Percentiles rank a stretch among this genome's conserved stretches.
phyloP scores from a whole-genome alignment of 192 early-diverging fungal species.

The Coemansia nantahalensis region DNA sequence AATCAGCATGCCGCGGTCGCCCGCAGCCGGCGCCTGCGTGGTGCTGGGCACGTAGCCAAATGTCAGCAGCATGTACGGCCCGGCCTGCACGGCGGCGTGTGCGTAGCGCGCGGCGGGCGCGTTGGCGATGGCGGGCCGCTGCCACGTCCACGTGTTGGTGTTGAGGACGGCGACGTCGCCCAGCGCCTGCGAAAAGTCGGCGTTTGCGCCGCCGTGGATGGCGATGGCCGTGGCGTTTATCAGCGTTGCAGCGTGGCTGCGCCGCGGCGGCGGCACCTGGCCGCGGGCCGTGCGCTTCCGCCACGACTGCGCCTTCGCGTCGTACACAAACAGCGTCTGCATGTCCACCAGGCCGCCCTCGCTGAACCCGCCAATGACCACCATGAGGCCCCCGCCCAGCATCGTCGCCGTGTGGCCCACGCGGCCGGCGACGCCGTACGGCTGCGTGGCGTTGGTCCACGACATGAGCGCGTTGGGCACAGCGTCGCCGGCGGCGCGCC shows the following conservation, averaged over 20 bases:
- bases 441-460: conserved; percentile 39
- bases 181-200: conserved; percentile 24
- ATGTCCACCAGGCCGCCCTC: conserved; percentile 19
- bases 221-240: conserved; percentile 34
- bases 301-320: conserved; percentile 27
- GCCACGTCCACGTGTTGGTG: conserved; percentile 47
- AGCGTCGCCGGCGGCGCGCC: neutral
- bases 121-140: conserved; percentile 7
- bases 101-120: conserved; percentile 35
- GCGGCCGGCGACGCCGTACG: conserved; percentile 27
- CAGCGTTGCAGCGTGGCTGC: conserved; percentile 42
- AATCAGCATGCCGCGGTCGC: conserved; percentile 38
- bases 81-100: conserved; percentile 37
- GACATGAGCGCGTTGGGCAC: conserved; percentile 19
- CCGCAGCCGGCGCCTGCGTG: neutral
- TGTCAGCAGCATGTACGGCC: conserved; percentile 42
- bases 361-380: conserved; percentile 34
- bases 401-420: conserved; percentile 39
- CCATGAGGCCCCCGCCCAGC: conserved; percentile 33
- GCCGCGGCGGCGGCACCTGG: conserved; percentile 16
- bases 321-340: conserved; percentile 31
- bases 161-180: conserved; percentile 50
- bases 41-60: conserved; percentile 25
- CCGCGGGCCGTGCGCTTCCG: conserved; percentile 20
- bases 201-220: conserved; percentile 40